Evolutionary conservation across 768 basidiomycete genomes (phyloP).

Genomic region (Pholiota conissans): DNA sequence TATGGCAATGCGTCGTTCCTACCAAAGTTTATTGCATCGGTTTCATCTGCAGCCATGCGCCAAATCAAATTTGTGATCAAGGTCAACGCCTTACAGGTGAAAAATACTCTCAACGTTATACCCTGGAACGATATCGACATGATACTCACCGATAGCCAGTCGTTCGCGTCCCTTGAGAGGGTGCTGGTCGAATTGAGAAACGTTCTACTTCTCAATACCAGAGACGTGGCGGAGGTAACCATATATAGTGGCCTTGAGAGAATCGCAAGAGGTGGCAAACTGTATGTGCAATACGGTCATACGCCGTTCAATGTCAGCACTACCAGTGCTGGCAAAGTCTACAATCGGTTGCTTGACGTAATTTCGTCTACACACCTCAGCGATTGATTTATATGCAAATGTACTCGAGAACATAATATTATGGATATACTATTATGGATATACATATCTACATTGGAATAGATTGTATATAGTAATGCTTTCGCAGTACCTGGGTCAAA

Average conservation of each 20-base stretch:
- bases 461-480: background rate
- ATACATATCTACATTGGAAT: too few species aligned
- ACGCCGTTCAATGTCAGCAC: background rate
- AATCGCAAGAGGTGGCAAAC: background rate
- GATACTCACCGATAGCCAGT: background rate
- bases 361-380: too few species aligned
- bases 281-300: background rate
- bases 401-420: too few species aligned
- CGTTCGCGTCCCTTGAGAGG: background rate
- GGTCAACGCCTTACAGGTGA: background rate
- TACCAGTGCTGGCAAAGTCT: too few species aligned
- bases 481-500: background rate
- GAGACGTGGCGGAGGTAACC: background rate
- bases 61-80: constrained; percentile 1
- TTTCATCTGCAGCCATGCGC: background rate
- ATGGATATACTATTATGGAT: too few species aligned
- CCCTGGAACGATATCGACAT: constrained; percentile 8
- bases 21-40: background rate
- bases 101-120: background rate
- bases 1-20: background rate
- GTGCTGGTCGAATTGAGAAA: background rate
- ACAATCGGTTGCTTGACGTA: background rate
- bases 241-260: constrained; percentile 5
- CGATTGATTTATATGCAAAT: too few species aligned
- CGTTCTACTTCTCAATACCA: background rate